Base-by-base conservation (phyloP, 1,284 basidiomycete species). In the Trametes versicolor region DNA sequence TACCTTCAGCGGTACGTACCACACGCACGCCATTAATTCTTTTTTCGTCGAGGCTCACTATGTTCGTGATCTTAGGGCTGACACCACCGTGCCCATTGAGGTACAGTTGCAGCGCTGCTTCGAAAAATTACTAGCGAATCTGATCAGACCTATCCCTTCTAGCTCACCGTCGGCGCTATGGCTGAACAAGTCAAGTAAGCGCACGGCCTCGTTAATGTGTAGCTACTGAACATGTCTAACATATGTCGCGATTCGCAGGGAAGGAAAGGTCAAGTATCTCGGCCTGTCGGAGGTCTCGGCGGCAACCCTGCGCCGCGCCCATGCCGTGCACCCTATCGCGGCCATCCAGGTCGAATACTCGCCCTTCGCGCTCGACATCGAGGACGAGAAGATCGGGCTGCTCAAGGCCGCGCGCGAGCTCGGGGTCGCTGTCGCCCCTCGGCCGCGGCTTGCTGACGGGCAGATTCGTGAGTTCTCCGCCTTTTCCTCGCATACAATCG, bases 371-470 rank as follows among this genome's bases (percentile, higher is more conserved):
- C 70, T 78, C 13, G 76, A 76, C 57, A 76, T 79, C 54, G 78
- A 79, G 61, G 68, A 70, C 53, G 61, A 69, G 47, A 62, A 72
- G 47, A 67, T 66, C 21, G 75, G 70, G 5, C 49, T 80, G 12
- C 67, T 78, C 12, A 66, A 72, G 47, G 67, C 75, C 1, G 73
- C 75, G 1, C 71, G 75, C 5, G 75, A 77, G 65, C 73, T 78
- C 25, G 75, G 74, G 8, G 67, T 76, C 27, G 60, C 65, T 71
- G 49, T 85, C 77, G 10, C 82, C 80, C 0, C 70, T 82, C 19
- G 80, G 80, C 8, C 70, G 78, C 4, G 84, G 84, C 0, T 71
- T 93, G 52, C 71, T 92, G 19, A 87, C 87, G 0, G 90, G 90
- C 0, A 75, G 75, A 69, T 81, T 83, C 70, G 82, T 82, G 49